Evolutionary conservation across 2,329 filamentous ascomycete species (phyloP).

Genomic region (Pseudogymnoascus sp.): DNA sequence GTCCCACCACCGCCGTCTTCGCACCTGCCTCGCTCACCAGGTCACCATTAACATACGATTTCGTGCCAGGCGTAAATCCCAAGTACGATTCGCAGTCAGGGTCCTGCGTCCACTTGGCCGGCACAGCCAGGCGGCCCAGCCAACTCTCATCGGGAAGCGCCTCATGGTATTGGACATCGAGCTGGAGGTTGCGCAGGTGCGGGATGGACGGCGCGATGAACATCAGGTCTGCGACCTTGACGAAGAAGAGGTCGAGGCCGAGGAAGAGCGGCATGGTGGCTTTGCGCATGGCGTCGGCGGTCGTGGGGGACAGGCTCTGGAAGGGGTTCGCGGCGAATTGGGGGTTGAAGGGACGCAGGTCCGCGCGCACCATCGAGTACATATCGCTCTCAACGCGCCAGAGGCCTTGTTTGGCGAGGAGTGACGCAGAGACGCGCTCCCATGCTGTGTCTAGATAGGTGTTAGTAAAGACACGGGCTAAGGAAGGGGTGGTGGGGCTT

Average conservation of each 20-base stretch:
- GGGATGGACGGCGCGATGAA: conserved; percentile 49
- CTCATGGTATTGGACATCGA: conserved; percentile 54
- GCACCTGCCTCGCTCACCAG: conserved; percentile 46
- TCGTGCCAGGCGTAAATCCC: conserved; percentile 49
- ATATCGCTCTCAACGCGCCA: conserved; percentile 52
- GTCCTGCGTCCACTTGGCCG: conserved; percentile 51
- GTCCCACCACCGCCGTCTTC: conserved; percentile 40
- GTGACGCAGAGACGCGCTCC: conserved; percentile 47
- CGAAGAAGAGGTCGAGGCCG: conserved; percentile 57
- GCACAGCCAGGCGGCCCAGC: conserved; percentile 10
- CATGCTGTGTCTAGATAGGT: conserved; percentile 47
- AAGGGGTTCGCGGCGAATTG: conserved; percentile 37
- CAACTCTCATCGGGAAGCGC: conserved; percentile 17
- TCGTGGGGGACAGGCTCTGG: conserved; percentile 35
- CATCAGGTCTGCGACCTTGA: conserved; percentile 61
- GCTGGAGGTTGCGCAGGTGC: conserved; percentile 48
- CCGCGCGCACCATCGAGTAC: conserved; percentile 46
- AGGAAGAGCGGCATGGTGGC: conserved; percentile 30
- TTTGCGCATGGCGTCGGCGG: conserved; percentile 26
- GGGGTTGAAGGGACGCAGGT: conserved; percentile 45
- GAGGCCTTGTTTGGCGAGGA: conserved; percentile 49
- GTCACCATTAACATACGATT: conserved; percentile 51
- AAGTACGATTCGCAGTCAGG: conserved; percentile 45
- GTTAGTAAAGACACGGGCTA: conserved; percentile 13
- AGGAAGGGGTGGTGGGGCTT: conserved; percentile 28